Base-by-base conservation (phyloP, 768 basidiomycete species). In the Serendipita sp. region DNA sequence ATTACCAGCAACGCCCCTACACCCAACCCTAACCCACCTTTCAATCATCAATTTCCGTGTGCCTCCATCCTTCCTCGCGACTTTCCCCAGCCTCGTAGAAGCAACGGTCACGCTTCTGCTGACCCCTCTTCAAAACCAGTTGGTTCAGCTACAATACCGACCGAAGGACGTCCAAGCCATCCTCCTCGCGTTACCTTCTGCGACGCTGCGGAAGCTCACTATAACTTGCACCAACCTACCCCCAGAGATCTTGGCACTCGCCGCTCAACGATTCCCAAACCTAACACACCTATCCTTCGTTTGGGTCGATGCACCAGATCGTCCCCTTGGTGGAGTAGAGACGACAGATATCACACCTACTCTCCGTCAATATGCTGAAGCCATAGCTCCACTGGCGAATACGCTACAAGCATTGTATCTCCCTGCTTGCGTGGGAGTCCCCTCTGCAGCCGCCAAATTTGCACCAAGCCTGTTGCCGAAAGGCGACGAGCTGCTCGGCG, bases 11-110 rank as follows among this genome's bases (percentile, higher is more conserved):
- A 34, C 56, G 10, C 56, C 56, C 18, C 28, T 60, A 8, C 56
- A 60, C 34, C 56, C 56, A n/a, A 34, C 30, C 34, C 56, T 60
- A 35, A 60, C 56, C 16, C 56, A 60, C 18, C 37, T 60, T 34
- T 60, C 56, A n/a, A 60, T 60, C 56, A 60, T 60, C 56, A 60
- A 60, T 35, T 60, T 60, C 18, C 56, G 56, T 37, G 34, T 60
- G 16, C 56, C 56, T 28, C 56, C 56, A n/a, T 60, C 56, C 37
- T 60, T 60, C 56, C 34, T 60, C 8, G 30, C 56, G 28, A 34
- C 34, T 11, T 38, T 60, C 56, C 56, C 56, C 18, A 24, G 28
- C 56, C 56, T 60, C 16, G n/a, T 60, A 32, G 56, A 60, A 18
- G 56, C 56, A 4, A 60, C 56, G 8, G 35, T 60, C 56, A 38